These are phyloP conservation scores for Datisca glomerata DNA, from an alignment of 306 rosid genomes.

Conservation along the genomic window DNA sequence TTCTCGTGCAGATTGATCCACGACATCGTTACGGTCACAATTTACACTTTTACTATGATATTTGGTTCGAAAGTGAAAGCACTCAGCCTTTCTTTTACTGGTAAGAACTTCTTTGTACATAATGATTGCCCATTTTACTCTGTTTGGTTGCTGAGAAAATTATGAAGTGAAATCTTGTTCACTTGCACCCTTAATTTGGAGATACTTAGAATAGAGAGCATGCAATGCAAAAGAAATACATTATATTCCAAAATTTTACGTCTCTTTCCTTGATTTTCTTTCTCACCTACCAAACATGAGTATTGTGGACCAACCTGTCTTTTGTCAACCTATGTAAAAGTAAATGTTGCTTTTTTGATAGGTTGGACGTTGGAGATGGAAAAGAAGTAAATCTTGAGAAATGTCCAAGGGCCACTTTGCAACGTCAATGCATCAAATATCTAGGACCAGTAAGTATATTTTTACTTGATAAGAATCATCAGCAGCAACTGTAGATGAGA, in stretches of 20 bases:
- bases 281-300: slow-evolving; percentile 3
- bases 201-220: too few relatives aligned
- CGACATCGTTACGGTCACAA: slow-evolving; percentile 97
- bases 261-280: too few relatives aligned
- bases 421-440: slow-evolving; percentile 71
- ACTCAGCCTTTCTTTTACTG: slow-evolving; percentile 85
- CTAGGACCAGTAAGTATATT: slow-evolving; percentile 68
- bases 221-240: too few relatives aligned
- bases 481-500: too few relatives aligned
- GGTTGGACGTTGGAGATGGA: slow-evolving; percentile 89
- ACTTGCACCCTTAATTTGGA: background rate
- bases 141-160: background rate
- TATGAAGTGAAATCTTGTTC: background rate
- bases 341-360: too few relatives aligned
- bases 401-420: slow-evolving; percentile 49
- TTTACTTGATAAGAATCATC: too few relatives aligned
- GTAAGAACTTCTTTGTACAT: slow-evolving; percentile 22
- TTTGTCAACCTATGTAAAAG: too few relatives aligned
- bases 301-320: too few relatives aligned
- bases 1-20: slow-evolving; percentile 59
- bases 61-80: slow-evolving; percentile 77
- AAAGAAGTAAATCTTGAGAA: slow-evolving; percentile 61
- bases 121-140: background rate
- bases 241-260: too few relatives aligned
- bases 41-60: slow-evolving; percentile 67